Base-by-base conservation (phyloP, 2,329 filamentous ascomycete species). In the Cercospora zeina region DNA sequence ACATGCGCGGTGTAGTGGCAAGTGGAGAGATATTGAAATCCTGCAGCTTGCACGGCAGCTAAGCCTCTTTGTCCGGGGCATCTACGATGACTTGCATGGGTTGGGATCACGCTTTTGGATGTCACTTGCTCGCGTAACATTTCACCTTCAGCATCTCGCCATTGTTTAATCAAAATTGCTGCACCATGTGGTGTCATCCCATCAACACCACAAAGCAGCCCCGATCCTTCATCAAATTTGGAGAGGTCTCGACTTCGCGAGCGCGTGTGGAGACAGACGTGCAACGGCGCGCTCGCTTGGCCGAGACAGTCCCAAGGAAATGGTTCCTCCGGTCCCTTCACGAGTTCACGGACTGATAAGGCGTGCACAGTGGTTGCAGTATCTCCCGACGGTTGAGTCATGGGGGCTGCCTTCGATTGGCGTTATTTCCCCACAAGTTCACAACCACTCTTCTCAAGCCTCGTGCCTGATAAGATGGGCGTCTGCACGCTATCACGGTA, bases 61-160 rank as follows among this genome's bases (percentile, higher is more conserved):
- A 47, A 47, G 42, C 42, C 42, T 47, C 10, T 47, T 47, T 47
- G 42, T 21, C 42, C 13, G 21, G 42, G 27, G 8, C 49, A 53
- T 53, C 49, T 53, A 27, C 49, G 49, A 53, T 53, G 49, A 53
- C 49, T 53, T 53, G 49, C 49, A 53, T 53, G 27, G 27, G 27
- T 53, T 24, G 49, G 30, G 49, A 53, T 9, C 27, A 53, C 27
- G 27, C 30, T 34, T 21, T 53, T n/a, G 27, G 42, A 19, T 47
- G 7, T 21, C 13, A 13, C 19, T 27, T 10, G 21, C 42, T 47
- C 42, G 42, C 42, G 42, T 47, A 47, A 8, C 42, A 47, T 47
- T 47, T 47, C 42, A 47, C 21, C 42, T 47, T 47, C 5, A n/a
- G 42, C 42, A 47, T 14, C 14, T 47, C 42, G 42, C 42, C 42